Evolutionary conservation across 768 basidiomycete genomes (phyloP), one percentile per base, ranked within the genome.

Genomic region (Leucosporidium scottii): DNA sequence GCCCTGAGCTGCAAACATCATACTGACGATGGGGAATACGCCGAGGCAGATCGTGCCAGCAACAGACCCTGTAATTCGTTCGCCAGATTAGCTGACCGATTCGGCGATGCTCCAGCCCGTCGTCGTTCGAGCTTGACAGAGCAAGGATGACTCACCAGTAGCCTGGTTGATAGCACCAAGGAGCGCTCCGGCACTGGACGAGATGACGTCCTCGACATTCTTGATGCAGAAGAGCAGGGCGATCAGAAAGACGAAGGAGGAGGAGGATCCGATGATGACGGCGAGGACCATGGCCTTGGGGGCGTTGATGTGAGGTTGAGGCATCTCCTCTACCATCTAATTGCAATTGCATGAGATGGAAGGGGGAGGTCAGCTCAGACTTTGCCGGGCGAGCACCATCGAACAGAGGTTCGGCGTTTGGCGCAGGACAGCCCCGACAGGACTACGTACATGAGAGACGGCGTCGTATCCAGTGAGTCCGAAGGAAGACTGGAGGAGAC

Each of bases 281-380:
- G 74, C 74, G 2, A 68, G 50, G 17, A 76, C 59, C 74, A 76
- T 76, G 2, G 70, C 74, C 17, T 49, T 63, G 0, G 75, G 75
- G 27, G 72, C 66, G 61, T 58, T 58, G 57, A 58, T 39, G 21
- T 54, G 54, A 51, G 21, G 65, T 30, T 59, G 44, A 4, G 73
- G 73, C 39, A 74, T 61, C 54, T 74, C 66, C 30, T 71, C 63
- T 15, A 44, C 39, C 39, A 44, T 44, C 28, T 21, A n/a, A n/a
- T n/a, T n/a, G n/a, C n/a, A n/a, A n/a, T n/a, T n/a, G n/a, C n/a
- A n/a, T n/a, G n/a, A n/a, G n/a, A n/a, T n/a, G n/a, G n/a, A n/a
- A n/a, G n/a, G n/a, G n/a, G n/a, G n/a, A n/a, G n/a, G n/a, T n/a
- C n/a, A n/a, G n/a, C n/a, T n/a, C n/a, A n/a, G n/a, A n/a, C n/a